These are phyloP conservation scores for Leucocoprinus sp. DNA, from an alignment of 768 basidiomycete genomes.

Conservation along the genomic window DNA sequence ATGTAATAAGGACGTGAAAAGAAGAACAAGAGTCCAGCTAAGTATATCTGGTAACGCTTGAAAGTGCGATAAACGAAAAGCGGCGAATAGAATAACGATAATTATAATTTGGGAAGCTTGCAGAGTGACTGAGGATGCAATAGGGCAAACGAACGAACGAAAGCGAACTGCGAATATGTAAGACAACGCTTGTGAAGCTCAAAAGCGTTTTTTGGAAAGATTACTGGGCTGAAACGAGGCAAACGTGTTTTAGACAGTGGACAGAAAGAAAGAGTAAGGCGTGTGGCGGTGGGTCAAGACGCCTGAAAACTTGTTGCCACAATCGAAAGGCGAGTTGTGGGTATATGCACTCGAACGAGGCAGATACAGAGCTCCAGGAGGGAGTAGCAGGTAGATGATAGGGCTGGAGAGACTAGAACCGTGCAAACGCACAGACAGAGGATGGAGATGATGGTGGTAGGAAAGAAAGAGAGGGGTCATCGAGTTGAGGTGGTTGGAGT, in stretches of 20 bases:
- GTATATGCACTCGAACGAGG: constrained; percentile 7
- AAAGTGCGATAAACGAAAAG: background rate
- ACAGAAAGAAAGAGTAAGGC: constrained; percentile 1
- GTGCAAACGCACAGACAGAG: background rate
- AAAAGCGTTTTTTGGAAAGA: constrained; percentile 6
- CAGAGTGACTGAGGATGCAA: background rate
- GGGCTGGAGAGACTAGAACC: constrained; percentile 6
- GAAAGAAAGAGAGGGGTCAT: constrained; percentile 6
- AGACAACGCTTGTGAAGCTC: background rate
- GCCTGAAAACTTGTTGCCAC: background rate
- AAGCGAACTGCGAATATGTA: constrained; percentile 7
- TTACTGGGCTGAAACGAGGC: constrained; percentile 2
- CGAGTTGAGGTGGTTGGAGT: background rate
- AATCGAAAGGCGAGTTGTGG: background rate
- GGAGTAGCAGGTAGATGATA: constrained; percentile 6
- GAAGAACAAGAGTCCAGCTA: background rate
- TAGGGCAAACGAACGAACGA: constrained; percentile 1
- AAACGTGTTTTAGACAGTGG: constrained; percentile 1
- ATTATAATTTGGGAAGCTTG: constrained; percentile 5
- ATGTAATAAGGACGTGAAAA: constrained; percentile 6
- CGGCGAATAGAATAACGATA: constrained; percentile 9
- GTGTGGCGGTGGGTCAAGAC: constrained; percentile 7
- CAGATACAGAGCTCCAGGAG: background rate
- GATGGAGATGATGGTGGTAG: constrained; percentile 10
- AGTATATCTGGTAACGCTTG: constrained; percentile 8